These are phyloP conservation scores for Salix exigua DNA, from an alignment of 345 rosid species.

Conservation along the genomic window DNA sequence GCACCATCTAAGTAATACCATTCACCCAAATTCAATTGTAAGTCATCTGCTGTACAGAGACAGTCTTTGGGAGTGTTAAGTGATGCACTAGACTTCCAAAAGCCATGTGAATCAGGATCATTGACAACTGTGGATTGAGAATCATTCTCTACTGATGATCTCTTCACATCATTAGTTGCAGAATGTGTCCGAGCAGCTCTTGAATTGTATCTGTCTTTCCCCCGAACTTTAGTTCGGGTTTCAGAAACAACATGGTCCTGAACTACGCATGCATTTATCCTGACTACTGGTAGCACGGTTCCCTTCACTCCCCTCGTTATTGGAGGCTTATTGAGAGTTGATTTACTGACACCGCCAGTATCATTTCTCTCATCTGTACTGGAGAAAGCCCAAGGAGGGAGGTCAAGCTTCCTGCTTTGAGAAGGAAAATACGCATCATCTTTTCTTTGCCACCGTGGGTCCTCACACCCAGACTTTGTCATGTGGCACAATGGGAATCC, in stretches of 20 bases:
- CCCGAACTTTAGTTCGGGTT: slow-evolving; percentile 56
- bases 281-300: slow-evolving; percentile 67
- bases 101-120: slow-evolving; percentile 44
- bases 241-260: slow-evolving; percentile 88
- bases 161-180: slow-evolving; percentile 55
- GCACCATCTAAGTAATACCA: slow-evolving; percentile 95
- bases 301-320: slow-evolving; percentile 68
- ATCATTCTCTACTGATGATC: slow-evolving; percentile 55
- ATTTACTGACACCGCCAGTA: slow-evolving; percentile 29
- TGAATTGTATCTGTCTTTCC: slow-evolving; percentile 63
- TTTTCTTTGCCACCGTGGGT: slow-evolving; percentile 86
- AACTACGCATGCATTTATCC: slow-evolving; percentile 94
- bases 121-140: slow-evolving; percentile 41
- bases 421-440: slow-evolving; percentile 79
- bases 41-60: slow-evolving; percentile 58
- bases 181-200: slow-evolving; percentile 63
- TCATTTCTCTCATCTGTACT: slow-evolving; percentile 69
- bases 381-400: slow-evolving; percentile 89
- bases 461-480: slow-evolving; percentile 84
- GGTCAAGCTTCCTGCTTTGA: slow-evolving; percentile 78
- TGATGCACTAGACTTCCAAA: slow-evolving; percentile 44
- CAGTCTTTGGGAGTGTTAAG: slow-evolving; percentile 58
- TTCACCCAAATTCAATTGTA: slow-evolving; percentile 87
- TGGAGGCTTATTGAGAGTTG: slow-evolving; percentile 45
- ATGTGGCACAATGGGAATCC: slow-evolving; percentile 92